Conservation (phyloP, 1,284 basidiomycete genomes). For the Marasmius tenuissimus region DNA sequence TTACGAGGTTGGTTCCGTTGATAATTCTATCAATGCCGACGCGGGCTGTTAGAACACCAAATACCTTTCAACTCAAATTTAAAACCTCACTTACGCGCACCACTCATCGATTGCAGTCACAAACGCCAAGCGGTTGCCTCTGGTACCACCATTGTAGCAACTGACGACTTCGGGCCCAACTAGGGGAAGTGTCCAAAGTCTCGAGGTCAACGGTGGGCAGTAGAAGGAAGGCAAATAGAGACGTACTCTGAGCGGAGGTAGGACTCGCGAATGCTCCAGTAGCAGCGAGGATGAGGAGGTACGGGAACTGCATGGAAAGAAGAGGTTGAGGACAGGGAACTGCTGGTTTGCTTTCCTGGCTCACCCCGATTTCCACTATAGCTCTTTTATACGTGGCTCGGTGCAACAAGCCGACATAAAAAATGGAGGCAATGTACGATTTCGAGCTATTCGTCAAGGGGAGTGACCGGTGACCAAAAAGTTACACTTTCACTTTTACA, state of each 20-base stretch:
- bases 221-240: background rate
- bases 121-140: background rate
- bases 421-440: too few relatives aligned
- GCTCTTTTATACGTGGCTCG: too few relatives aligned
- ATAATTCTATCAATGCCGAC: background rate
- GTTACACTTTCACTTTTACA: too few relatives aligned
- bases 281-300: background rate
- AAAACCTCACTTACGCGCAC: background rate
- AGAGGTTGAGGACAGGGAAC: too few relatives aligned
- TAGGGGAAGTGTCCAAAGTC: background rate
- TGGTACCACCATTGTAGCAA: background rate
- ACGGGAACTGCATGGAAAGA: background rate
- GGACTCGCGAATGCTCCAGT: too few relatives aligned
- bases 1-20: background rate
- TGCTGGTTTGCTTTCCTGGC: too few relatives aligned
- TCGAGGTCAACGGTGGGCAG: background rate
- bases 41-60: background rate
- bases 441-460: too few relatives aligned
- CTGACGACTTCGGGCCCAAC: background rate
- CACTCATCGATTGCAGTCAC: background rate
- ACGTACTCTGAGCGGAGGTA: background rate
- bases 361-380: too few relatives aligned
- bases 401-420: too few relatives aligned
- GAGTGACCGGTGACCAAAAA: too few relatives aligned
- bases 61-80: background rate